phyloP scores from a whole-genome alignment of 2,329 filamentous ascomycete species.

The Ophiostoma himal-ulmi region DNA sequence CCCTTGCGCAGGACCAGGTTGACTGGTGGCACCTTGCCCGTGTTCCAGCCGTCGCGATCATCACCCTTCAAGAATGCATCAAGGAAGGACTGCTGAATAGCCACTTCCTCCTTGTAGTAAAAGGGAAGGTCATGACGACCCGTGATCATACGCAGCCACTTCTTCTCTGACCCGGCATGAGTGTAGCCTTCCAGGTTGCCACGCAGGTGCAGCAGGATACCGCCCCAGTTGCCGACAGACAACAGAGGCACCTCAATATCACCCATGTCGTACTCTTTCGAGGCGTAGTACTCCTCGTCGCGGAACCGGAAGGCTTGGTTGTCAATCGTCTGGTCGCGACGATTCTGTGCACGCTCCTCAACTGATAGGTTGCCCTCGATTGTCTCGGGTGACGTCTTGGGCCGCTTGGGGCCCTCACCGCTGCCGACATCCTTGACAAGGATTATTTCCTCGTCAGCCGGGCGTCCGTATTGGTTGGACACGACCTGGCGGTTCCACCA shows the following conservation, averaged over 20 bases:
- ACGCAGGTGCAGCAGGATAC: slow-evolving; percentile 61
- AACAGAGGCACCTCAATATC: slow-evolving; percentile 64
- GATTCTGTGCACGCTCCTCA: slow-evolving; percentile 45
- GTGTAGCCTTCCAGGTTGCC: slow-evolving; percentile 63
- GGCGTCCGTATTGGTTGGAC: slow-evolving; percentile 61
- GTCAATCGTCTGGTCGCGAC: slow-evolving; percentile 43
- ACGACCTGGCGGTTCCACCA: slow-evolving; percentile 65
- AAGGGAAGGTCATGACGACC: slow-evolving; percentile 68
- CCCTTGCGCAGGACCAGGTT: slow-evolving; percentile 59
- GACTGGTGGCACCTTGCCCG: slow-evolving; percentile 55
- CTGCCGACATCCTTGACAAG: background rate
- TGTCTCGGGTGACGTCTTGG: slow-evolving; percentile 34
- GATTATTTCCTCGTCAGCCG: slow-evolving; percentile 26
- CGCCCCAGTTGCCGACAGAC: slow-evolving; percentile 65
- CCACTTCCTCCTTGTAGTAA: slow-evolving; percentile 64
- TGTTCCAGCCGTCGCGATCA: slow-evolving; percentile 56
- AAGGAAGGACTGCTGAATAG: slow-evolving; percentile 61
- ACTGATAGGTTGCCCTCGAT: slow-evolving; percentile 54
- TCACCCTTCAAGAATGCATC: slow-evolving; percentile 66
- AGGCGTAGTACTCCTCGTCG: slow-evolving; percentile 59
- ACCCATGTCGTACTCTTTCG: slow-evolving; percentile 57
- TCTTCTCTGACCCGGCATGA: slow-evolving; percentile 58
- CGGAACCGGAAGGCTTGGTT: slow-evolving; percentile 50
- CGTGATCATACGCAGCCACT: slow-evolving; percentile 64
- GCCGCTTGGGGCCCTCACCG: background rate